phyloP scores from a whole-genome alignment of 2,329 filamentous ascomycete species.

The Fusarium sp. region DNA sequence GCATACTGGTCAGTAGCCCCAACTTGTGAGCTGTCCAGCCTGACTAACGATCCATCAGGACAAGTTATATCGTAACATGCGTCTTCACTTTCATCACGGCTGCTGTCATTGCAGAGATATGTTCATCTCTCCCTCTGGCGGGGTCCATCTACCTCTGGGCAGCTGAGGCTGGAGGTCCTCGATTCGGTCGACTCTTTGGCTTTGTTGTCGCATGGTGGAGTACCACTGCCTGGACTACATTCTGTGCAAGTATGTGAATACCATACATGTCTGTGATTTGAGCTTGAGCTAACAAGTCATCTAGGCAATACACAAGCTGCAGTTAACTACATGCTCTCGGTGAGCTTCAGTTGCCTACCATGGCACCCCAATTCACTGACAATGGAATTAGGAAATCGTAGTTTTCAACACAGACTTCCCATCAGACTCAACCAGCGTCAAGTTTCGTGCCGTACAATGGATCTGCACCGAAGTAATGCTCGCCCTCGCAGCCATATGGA shows the following conservation, averaged over 20 bases:
- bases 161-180: constrained; percentile 64
- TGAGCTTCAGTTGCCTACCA: constrained; percentile 38
- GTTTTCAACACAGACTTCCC: constrained; percentile 65
- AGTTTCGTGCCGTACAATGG: constrained; percentile 68
- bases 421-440: constrained; percentile 59
- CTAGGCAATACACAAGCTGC: constrained; percentile 59
- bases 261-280: not conserved
- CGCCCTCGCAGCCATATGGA: constrained; percentile 58
- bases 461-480: constrained; percentile 62
- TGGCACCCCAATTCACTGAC: not conserved
- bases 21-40: not conserved
- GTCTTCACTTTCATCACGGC: constrained; percentile 68
- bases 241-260: constrained; percentile 56
- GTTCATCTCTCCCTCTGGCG: constrained; percentile 65
- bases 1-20: constrained; percentile 62
- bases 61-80: constrained; percentile 65
- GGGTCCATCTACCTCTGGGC: constrained; percentile 69
- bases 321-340: constrained; percentile 61
- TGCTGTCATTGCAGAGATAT: constrained; percentile 66
- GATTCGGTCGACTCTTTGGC: constrained; percentile 63
- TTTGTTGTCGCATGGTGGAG: constrained; percentile 72
- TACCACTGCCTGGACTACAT: constrained; percentile 68
- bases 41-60: constrained; percentile 50
- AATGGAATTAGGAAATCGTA: constrained; percentile 57
- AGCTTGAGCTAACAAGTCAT: not conserved